phyloP scores from a whole-genome alignment of 495 filamentous ascomycete species.

The Antarctomyces pellizariae region DNA sequence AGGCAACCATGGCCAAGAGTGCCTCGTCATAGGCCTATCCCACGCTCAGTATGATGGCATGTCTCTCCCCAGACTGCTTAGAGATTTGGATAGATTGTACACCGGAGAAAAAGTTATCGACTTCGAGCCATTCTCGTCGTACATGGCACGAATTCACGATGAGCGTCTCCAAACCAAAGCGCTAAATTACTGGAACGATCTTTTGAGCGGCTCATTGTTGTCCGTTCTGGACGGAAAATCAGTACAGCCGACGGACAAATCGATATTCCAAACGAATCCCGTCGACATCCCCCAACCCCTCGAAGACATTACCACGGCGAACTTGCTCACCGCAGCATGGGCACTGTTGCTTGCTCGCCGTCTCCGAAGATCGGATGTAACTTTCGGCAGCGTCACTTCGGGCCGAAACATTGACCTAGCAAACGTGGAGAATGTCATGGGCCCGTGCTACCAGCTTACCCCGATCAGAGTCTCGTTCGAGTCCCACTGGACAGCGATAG shows the following conservation, averaged over 20 bases:
- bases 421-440: constrained; percentile 22
- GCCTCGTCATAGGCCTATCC: constrained; percentile 41
- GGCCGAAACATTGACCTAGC: constrained; percentile 31
- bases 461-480: constrained; percentile 17
- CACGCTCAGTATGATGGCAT: constrained; percentile 60
- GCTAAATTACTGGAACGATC: constrained; percentile 34
- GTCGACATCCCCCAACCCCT: constrained; percentile 19
- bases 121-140: constrained; percentile 31
- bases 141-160: constrained; percentile 31
- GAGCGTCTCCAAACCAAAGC: constrained; percentile 21
- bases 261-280: constrained; percentile 18
- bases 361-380: constrained; percentile 23
- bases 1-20: constrained; percentile 23
- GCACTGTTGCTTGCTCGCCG: constrained; percentile 30
- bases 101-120: constrained; percentile 20
- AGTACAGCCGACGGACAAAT: constrained; percentile 17
- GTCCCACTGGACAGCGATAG: constrained; percentile 14
- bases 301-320: constrained; percentile 29
- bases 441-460: constrained; percentile 19
- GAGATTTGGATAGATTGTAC: constrained; percentile 28
- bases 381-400: constrained; percentile 35
- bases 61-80: constrained; percentile 36
- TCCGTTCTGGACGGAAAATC: constrained; percentile 18
- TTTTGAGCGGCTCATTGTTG: constrained; percentile 27
- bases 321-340: constrained; percentile 37